A percentile compares a stretch with the other conserved stretches of the same genome.
phyloP scores from a whole-genome alignment of 768 basidiomycete species.

The Cystobasidium tubakii region DNA sequence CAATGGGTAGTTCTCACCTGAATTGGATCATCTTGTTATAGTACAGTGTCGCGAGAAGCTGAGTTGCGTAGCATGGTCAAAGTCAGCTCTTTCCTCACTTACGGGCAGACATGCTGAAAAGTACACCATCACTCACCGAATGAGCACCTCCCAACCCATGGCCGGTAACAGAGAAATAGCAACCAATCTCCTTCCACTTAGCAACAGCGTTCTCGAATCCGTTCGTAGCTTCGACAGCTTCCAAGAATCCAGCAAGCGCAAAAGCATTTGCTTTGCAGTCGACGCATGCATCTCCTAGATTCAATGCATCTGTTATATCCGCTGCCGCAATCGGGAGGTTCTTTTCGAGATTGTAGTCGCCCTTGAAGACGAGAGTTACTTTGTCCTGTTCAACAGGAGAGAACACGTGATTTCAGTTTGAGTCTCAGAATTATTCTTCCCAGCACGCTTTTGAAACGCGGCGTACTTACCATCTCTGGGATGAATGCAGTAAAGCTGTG shows the following conservation, averaged over 20 bases:
- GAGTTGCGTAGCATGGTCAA: no score
- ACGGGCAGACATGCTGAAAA: no score
- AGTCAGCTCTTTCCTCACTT: no score
- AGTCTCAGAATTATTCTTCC: not conserved
- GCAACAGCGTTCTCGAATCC: conserved; percentile 15
- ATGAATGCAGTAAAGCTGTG: conserved; percentile 15
- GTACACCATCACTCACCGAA: no score
- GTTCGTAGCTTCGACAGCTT: conserved; percentile 33
- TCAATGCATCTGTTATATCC: not conserved
- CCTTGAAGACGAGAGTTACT: conserved; percentile 32
- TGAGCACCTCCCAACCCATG: conserved; percentile 37
- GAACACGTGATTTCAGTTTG: not conserved
- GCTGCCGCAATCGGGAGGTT: conserved; percentile 27
- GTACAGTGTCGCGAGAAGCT: conserved; percentile 2
- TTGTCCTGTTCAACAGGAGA: not conserved
- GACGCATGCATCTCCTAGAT: conserved; percentile 18
- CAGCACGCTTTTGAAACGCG: not conserved
- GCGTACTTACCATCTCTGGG: conserved; percentile 11
- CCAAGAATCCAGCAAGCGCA: conserved; percentile 25
- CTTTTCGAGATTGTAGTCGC: conserved; percentile 30
- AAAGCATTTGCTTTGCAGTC: conserved; percentile 26
- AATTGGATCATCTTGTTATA: conserved; percentile 5
- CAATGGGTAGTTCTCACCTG: not conserved
- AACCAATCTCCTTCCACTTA: conserved; percentile 22
- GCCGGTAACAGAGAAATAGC: conserved; percentile 24